A percentile compares a stretch with the other conserved stretches of the same genome.
These are phyloP conservation scores for Dunaliella salina DNA, from an alignment of 163 green algal species.

Conservation along the genomic window DNA sequence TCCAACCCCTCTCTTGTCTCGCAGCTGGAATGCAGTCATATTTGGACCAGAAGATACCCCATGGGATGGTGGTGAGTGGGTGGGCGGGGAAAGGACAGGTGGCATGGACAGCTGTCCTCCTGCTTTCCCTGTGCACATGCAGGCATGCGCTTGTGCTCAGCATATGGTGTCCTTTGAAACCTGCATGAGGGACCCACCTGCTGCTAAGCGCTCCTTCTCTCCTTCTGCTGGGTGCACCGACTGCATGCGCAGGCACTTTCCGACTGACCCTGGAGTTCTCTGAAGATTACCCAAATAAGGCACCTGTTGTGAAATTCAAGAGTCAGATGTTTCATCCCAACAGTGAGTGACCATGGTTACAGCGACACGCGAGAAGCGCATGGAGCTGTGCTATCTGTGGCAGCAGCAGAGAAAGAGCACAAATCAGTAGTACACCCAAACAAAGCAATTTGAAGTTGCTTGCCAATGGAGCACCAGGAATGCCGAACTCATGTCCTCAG, in stretches of 20 bases:
- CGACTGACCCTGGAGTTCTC: constrained; percentile 81
- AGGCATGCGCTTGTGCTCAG: neutral
- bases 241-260: constrained; percentile 68
- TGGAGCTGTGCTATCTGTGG: too few relatives aligned
- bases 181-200: too few relatives aligned
- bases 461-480: neutral
- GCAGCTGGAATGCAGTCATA: constrained; percentile 90
- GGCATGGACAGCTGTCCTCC: neutral
- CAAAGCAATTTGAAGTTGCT: too few relatives aligned
- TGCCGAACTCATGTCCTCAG: neutral
- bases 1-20: neutral
- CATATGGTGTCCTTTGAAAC: neutral
- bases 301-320: constrained; percentile 82
- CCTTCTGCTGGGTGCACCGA: neutral
- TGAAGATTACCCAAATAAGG: constrained; percentile 91
- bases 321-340: constrained; percentile 91
- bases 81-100: neutral
- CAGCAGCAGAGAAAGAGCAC: too few relatives aligned
- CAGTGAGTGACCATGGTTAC: constrained; percentile 41
- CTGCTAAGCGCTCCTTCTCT: neutral
- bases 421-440: too few relatives aligned
- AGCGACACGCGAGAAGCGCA: too few relatives aligned
- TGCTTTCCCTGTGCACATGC: neutral
- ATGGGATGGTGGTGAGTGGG: constrained; percentile 85
- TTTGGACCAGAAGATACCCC: constrained; percentile 96